Evolutionary conservation across 1,284 basidiomycete species (phyloP), one percentile per base, ranked within the genome.

Genomic region (Rugosomyces carneus): DNA sequence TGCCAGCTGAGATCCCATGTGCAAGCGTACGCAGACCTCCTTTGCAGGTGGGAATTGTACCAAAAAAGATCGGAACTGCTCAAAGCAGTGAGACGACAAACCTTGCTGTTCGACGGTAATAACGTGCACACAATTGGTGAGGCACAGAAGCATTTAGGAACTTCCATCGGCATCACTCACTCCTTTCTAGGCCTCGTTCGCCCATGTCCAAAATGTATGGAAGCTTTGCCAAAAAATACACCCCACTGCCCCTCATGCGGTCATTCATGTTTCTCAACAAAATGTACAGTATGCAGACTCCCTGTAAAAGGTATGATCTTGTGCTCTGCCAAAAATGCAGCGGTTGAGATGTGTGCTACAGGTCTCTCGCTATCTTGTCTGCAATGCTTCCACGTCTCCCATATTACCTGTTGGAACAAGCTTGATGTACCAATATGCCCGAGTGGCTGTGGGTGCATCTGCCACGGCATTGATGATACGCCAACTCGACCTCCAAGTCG

Each of bases 271-370:
- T 63, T 60, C 9, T 67, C 70, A 56, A 71, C 82, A 0, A 62
- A 66, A 1, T 92, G 89, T 58, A 76, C 83, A 0, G 74, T 89
- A 26, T 92, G 89, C 61, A 75, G 88, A 34, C 70, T 90, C 15
- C 84, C 88, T 3, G 80, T 89, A 48, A 86, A 80, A 75, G 88
- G 89, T 82, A 53, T 37, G 73, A 9, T 31, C n/a, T n/a, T n/a
- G n/a, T 7, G 11, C 11, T 18, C 10, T 38, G 10, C 8, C 24
- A 10, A 4, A 32, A 11, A 4, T 5, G 20, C 18, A 4, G 24
- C 3, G 24, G 15, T 16, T 0, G 13, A 42, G 39, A 18, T 42
- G 5, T 29, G 16, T 15, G 36, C 8, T 50, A 88, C n/a, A n/a
- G 86, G 86, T 26, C 71, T 89, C n/a, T 81, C 86, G 1, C 72